Base-by-base conservation (phyloP, 768 basidiomycete species). In the Leccinum obscurum region DNA sequence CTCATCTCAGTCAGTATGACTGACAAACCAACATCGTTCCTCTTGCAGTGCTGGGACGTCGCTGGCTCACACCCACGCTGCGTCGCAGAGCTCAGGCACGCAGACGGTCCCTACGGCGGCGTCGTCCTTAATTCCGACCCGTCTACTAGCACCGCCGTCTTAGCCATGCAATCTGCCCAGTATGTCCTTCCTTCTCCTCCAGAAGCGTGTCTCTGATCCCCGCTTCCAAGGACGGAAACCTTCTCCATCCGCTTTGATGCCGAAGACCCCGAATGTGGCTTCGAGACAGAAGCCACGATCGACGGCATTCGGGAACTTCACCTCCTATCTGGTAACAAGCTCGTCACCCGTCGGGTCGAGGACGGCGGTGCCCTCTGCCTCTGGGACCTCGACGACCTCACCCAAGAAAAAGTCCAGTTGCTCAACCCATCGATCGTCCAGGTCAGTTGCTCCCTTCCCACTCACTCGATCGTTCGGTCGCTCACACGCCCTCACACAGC, bases 1-100 rank as follows among this genome's bases (percentile, higher is more conserved):
- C 66, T 88, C 7, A 65, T 88, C 24, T 83, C 83, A 0, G 68
- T 85, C 32, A 75, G 74, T 0, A 73, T 63, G 64, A 65, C 60
- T 1, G 58, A 57, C 0, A 69, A 57, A 1, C 66, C 68, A 0
- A 68, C 72, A 17, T 52, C 62, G 13, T 79, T 77, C 30, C 71
- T 71, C 24, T 57, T 88, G 28, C 83, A 84, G 41, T 85, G 85
- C 64, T 88, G 87, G 87, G 83, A 88, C 62, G 50, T 86, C 9
- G 52, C 67, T 0, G 10, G 57, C 11, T 55, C 65, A 3, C 60
- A 69, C 0, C 78, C 81, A 0, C 62, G 54, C 8, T 83, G 80
- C 61, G 66, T 85, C 35, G 85, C 85, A 1, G 66, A 72, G 6
- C 76, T 77, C 54, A 58, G 15, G 1, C 72, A 66, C 63, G 65